Percentiles rank a stretch among this genome's conserved stretches.
These are phyloP conservation scores for Gentiana straminea DNA, from an alignment of 257 asterid species.

Conservation along the genomic window DNA sequence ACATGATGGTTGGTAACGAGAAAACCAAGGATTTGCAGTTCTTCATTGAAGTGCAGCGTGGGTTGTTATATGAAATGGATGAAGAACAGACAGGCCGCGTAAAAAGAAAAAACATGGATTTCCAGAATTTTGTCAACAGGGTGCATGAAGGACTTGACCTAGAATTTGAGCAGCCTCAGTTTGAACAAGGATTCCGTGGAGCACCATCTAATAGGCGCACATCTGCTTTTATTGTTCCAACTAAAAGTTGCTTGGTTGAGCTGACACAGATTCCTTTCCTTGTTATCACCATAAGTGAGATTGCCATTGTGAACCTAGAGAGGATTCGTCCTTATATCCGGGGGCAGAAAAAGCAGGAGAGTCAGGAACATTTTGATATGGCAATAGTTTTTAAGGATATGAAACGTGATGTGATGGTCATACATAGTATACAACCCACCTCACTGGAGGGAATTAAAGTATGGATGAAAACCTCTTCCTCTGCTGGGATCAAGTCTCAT, in stretches of 20 bases:
- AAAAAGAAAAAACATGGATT: conserved; percentile 56
- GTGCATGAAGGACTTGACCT: conserved; percentile 50
- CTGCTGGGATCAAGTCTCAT: conserved; percentile 60
- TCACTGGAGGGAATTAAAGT: conserved; percentile 65
- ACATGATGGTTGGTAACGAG: conserved; percentile 71
- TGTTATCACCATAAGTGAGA: conserved; percentile 51
- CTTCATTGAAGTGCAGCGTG: conserved; percentile 64
- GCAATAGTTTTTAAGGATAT: conserved; percentile 80
- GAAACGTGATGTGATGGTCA: conserved; percentile 63
- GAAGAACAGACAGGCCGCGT: conserved; percentile 68
- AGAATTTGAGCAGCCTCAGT: conserved; percentile 64
- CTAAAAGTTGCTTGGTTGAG: conserved; percentile 66
- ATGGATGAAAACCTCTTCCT: conserved; percentile 55
- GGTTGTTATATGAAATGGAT: conserved; percentile 69
- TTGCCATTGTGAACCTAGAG: conserved; percentile 65
- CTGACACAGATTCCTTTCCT: conserved; percentile 56
- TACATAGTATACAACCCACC: conserved; percentile 58
- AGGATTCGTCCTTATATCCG: conserved; percentile 41
- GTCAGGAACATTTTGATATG: conserved; percentile 71
- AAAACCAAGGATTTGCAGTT: conserved; percentile 68
- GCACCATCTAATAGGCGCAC: conserved; percentile 44
- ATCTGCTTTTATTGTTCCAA: conserved; percentile 63
- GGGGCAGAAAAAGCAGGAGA: conserved; percentile 51
- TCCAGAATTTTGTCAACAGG: conserved; percentile 54
- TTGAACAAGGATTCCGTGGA: conserved; percentile 74